Conservation (phyloP, 495 filamentous ascomycete species). For the Cladorrhinum samala region DNA sequence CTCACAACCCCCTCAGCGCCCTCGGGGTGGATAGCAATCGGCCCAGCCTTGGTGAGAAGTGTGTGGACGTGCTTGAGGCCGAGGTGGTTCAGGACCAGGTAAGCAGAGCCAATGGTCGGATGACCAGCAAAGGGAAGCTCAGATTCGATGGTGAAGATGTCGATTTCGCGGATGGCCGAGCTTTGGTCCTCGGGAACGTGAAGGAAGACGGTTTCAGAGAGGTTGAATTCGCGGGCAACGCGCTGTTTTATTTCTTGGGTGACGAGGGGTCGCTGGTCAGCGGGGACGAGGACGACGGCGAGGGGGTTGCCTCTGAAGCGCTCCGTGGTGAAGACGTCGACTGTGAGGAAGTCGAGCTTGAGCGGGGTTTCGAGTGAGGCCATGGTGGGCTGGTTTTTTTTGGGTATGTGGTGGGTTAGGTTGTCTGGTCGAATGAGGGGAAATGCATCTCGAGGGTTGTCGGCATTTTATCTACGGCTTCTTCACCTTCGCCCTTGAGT, state of each 20-base stretch:
- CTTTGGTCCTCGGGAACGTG: constrained; percentile 32
- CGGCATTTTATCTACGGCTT: neutral
- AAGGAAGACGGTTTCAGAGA: constrained; percentile 79
- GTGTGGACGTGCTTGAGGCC: constrained; percentile 30
- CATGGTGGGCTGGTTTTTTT: too few relatives aligned
- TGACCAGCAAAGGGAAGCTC: constrained; percentile 76
- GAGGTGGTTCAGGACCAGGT: constrained; percentile 41
- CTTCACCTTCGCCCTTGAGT: neutral
- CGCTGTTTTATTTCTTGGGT: constrained; percentile 52
- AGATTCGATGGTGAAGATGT: constrained; percentile 60
- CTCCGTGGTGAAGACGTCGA: constrained; percentile 62
- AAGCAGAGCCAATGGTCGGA: constrained; percentile 66
- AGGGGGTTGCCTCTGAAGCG: constrained; percentile 62
- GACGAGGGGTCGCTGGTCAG: constrained; percentile 22
- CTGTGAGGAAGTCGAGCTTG: constrained; percentile 46
- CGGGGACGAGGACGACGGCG: constrained; percentile 53
- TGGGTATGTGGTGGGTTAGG: too few relatives aligned
- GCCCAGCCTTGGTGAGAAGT: constrained; percentile 59
- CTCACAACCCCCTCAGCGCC: constrained; percentile 26
- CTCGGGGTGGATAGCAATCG: constrained; percentile 16
- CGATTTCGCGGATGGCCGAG: constrained; percentile 40
- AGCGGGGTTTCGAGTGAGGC: too few relatives aligned
- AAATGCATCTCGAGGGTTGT: neutral
- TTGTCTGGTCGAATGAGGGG: too few relatives aligned
- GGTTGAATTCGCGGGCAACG: constrained; percentile 75